Conservation (phyloP, 495 filamentous ascomycete genomes). For the Cudoniella acicularis region DNA sequence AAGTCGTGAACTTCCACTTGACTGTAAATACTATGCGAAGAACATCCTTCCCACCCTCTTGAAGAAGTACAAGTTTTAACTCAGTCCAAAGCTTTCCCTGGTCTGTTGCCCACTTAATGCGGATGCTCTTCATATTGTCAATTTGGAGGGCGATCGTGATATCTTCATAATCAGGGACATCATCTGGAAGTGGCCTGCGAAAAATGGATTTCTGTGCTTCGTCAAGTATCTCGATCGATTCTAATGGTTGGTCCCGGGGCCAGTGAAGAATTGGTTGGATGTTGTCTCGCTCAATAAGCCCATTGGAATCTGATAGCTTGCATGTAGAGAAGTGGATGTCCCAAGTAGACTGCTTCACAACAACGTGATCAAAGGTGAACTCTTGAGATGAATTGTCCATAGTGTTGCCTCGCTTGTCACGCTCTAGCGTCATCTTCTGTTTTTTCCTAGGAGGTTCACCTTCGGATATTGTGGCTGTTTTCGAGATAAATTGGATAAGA, state of each 20-base stretch:
- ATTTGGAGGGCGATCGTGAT: conserved; percentile 14
- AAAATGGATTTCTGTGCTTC: conserved; percentile 1
- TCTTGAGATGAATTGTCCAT: not conserved
- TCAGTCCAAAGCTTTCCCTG: conserved; percentile 21
- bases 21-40: conserved; percentile 16
- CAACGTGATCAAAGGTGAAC: conserved; percentile 13
- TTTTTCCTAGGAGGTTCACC: conserved; percentile 21
- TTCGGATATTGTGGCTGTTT: not conserved
- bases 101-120: conserved; percentile 16
- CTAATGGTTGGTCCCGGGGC: no score
- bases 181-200: not conserved
- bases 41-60: conserved; percentile 10
- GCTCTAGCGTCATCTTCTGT: conserved; percentile 9
- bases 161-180: conserved; percentile 3
- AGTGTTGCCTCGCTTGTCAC: not conserved
- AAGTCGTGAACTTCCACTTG: conserved; percentile 27
- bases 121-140: not conserved
- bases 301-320: conserved; percentile 4
- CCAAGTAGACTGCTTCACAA: conserved; percentile 16
- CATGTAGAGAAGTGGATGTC: conserved; percentile 12
- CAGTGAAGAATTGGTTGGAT: conserved; percentile 7
- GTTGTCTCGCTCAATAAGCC: conserved; percentile 1
- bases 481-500: conserved; percentile 15
- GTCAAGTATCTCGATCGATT: conserved; percentile 12
- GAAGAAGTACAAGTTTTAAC: conserved; percentile 7